Evolutionary conservation across 495 filamentous ascomycete species (phyloP), one percentile per base, ranked within the genome.

Genomic region (Recurvomyces mirabilis): DNA sequence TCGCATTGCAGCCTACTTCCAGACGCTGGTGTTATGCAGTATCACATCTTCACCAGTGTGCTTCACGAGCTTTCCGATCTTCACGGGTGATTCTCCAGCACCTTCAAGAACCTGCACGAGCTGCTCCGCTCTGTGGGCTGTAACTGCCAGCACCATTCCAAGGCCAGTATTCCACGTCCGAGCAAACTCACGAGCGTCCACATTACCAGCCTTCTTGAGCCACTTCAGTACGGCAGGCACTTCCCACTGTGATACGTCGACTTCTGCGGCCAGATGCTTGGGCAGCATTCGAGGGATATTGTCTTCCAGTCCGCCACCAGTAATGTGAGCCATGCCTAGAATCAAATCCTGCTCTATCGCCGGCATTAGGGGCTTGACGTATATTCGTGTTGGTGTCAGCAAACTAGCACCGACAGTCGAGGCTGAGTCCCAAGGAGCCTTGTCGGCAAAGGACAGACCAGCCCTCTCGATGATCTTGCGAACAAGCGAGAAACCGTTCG

Each of bases 281-380:
- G 91, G 91, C 3, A 98, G 73, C 82, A 93, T 94, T 23, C 91
- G 74, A 19, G 91, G 91, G 4, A 98, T 75, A 66, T 95, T 95
- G 57, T 98, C 91, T 7, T 79, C 68, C 13, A 96, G 70, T 5
- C 91, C 91, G 42, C 91, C 91, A 22, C 91, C 91, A 2, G 91
- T 98, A 65, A 98, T 94, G 60, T 98, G 91, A 5, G 89, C 79
- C 59, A 95, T 82, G 49, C 91, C 91, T 65, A 89, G 88, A 58
- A 95, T 54, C 21, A 77, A 60, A 33, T 66, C 62, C 36, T 71
- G 65, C 36, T 68, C 60, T 5, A 77, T 68, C 0, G 81, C 74
- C 30, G 54, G 39, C 30, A 67, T 53, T 1, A 67, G 43, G 6
- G 58, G 52, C 50, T 63, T 65, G 34, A 68, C 65, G 43, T 68